Conservation (phyloP, 345 rosid species). For the Eucalyptus urophylla region DNA sequence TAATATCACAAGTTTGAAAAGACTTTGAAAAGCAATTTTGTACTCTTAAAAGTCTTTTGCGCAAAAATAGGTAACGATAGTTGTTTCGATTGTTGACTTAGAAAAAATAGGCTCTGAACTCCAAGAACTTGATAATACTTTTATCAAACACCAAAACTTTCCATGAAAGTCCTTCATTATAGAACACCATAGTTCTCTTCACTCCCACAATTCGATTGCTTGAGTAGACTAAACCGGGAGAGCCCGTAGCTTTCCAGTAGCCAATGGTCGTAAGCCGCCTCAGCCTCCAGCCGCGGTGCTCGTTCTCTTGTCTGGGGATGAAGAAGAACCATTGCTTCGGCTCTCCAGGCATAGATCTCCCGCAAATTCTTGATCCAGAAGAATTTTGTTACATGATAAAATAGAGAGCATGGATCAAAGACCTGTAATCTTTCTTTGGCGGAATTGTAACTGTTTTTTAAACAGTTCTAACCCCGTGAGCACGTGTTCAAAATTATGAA, state of each 20-base stretch:
- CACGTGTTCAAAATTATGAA: neutral
- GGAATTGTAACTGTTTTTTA: neutral
- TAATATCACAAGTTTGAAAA: neutral
- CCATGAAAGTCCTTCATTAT: neutral
- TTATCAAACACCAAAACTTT: neutral
- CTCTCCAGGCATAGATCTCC: constrained; percentile 12
- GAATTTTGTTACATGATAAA: neutral
- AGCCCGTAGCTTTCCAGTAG: constrained; percentile 41
- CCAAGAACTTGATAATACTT: neutral
- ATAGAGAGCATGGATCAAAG: neutral
- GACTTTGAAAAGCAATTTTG: neutral
- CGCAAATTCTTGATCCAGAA: constrained; percentile 8
- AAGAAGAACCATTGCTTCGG: constrained; percentile 43
- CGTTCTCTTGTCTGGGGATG: constrained; percentile 25
- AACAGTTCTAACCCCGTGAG: neutral
- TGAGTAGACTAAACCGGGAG: constrained; percentile 21
- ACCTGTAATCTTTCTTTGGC: neutral
- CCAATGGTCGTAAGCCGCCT: constrained; percentile 22
- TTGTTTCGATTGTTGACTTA: neutral
- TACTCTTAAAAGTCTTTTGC: neutral
- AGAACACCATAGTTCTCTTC: constrained; percentile 35
- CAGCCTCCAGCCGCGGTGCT: constrained; percentile 31
- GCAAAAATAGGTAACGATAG: neutral
- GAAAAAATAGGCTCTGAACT: neutral
- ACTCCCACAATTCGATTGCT: constrained; percentile 12